These are phyloP conservation scores for Magnaporthales sp. DNA, from an alignment of 2,329 filamentous ascomycete genomes.

Conservation along the genomic window DNA sequence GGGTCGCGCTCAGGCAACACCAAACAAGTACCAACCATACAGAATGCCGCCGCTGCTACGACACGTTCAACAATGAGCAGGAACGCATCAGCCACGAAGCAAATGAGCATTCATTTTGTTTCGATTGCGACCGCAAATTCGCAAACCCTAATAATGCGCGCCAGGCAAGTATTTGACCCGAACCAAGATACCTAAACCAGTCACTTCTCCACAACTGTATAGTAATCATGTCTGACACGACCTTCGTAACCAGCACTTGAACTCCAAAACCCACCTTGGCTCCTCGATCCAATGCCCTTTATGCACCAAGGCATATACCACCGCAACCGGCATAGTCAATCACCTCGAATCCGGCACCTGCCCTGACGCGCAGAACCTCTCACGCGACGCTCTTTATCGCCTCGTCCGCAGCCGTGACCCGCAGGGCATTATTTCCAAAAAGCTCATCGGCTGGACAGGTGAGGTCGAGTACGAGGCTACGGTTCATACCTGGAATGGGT, in stretches of 20 bases:
- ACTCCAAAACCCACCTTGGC: conserved; percentile 40
- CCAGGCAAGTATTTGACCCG: too few species aligned
- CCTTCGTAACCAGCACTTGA: conserved; percentile 50
- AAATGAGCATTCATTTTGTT: background rate
- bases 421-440: conserved; percentile 38
- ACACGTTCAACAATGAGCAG: background rate
- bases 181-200: too few species aligned
- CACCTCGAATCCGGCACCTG: conserved; percentile 51
- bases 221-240: too few species aligned
- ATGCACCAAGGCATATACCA: conserved; percentile 35
- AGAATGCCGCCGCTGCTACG: background rate
- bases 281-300: conserved; percentile 41
- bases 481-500: conserved; percentile 32
- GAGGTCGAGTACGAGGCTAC: conserved; percentile 28
- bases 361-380: conserved; percentile 29
- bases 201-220: too few species aligned
- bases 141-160: background rate
- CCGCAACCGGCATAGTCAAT: conserved; percentile 43
- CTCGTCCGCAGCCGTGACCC: conserved; percentile 37
- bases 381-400: conserved; percentile 37
- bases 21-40: background rate
- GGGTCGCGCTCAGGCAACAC: background rate
- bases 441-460: conserved; percentile 35
- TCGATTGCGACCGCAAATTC: too few species aligned
- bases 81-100: background rate